Conservation (phyloP, 2,329 filamentous ascomycete genomes). For the Xylaria sp. region DNA sequence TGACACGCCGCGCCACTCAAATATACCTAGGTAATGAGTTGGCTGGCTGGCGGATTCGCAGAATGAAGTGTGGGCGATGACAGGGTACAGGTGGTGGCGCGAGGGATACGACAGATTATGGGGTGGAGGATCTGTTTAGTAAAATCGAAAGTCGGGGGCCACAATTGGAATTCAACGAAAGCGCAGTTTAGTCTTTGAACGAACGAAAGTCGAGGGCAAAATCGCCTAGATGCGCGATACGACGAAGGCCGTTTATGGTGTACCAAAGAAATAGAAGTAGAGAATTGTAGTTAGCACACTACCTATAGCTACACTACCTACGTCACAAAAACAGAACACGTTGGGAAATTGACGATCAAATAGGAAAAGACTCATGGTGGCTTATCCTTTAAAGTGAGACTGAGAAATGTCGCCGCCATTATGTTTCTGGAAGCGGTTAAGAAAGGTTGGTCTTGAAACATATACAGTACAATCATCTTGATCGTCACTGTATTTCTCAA, state of each 20-base stretch:
- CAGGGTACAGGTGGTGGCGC: background rate
- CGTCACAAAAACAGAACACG: conserved; percentile 10
- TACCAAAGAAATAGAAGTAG: conserved; percentile 19
- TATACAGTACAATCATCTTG: background rate
- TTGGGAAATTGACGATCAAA: conserved; percentile 17
- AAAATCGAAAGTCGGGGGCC: conserved; percentile 2
- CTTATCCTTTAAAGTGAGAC: background rate
- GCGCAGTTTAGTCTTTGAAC: conserved; percentile 2
- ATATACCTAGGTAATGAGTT: background rate
- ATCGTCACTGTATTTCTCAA: background rate
- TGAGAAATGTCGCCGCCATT: conserved; percentile 21
- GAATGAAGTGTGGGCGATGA: conserved; percentile 4
- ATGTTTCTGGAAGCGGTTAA: background rate
- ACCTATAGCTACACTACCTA: too few relatives aligned
- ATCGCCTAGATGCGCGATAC: conserved; percentile 5
- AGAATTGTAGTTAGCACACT: conserved; percentile 1
- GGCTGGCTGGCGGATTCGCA: conserved; percentile 5
- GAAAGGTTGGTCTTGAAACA: conserved; percentile 8
- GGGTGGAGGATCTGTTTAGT: conserved; percentile 10
- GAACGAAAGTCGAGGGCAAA: conserved; percentile 15
- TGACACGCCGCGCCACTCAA: conserved; percentile 4
- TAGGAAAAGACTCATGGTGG: conserved; percentile 14
- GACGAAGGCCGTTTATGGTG: conserved; percentile 8
- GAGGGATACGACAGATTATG: conserved; percentile 20
- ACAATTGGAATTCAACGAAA: conserved; percentile 12